Conservation (phyloP, 2,329 filamentous ascomycete species). For the Cladophialophora bantiana region DNA sequence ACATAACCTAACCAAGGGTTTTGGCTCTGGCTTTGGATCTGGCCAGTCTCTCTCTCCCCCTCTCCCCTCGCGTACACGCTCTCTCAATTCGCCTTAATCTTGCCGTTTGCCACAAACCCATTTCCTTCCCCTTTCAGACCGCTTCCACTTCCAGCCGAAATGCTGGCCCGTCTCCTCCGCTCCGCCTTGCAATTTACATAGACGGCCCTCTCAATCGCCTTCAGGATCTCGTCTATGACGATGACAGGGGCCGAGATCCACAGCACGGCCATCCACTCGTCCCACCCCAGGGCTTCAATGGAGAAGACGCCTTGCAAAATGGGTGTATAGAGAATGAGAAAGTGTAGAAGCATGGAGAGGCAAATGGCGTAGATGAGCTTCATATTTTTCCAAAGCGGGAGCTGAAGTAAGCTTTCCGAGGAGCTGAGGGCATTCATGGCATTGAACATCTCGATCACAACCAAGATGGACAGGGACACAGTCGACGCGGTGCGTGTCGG, state of each 20-base stretch:
- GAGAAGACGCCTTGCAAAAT: constrained; percentile 88
- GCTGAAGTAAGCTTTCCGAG: constrained; percentile 88
- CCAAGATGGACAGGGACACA: constrained; percentile 85
- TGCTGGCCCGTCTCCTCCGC: constrained; percentile 12
- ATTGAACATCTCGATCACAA: constrained; percentile 99
- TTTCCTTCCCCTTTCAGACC: constrained; percentile 18
- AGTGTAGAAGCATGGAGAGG: constrained; percentile 93
- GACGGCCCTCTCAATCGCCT: constrained; percentile 73
- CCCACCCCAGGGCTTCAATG: constrained; percentile 83
- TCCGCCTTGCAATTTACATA: constrained; percentile 52
- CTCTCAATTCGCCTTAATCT: constrained; percentile 39
- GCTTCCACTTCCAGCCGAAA: constrained; percentile 2
- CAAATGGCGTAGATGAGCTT: constrained; percentile 95
- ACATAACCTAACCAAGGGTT: neutral
- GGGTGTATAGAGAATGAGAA: constrained; percentile 89
- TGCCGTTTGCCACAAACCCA: constrained; percentile 38
- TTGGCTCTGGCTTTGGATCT: neutral
- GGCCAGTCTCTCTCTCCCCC: neutral
- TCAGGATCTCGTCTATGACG: constrained; percentile 82
- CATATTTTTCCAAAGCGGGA: constrained; percentile 98
- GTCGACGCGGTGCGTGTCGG: constrained; percentile 85
- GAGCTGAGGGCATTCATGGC: constrained; percentile 97
- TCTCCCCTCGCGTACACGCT: neutral
- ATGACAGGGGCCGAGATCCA: constrained; percentile 90
- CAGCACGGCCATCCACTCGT: constrained; percentile 92